Evolutionary conservation across 768 basidiomycete genomes (phyloP), one percentile per base, ranked within the genome.

Genomic region (Kwoniella dendrophila): DNA sequence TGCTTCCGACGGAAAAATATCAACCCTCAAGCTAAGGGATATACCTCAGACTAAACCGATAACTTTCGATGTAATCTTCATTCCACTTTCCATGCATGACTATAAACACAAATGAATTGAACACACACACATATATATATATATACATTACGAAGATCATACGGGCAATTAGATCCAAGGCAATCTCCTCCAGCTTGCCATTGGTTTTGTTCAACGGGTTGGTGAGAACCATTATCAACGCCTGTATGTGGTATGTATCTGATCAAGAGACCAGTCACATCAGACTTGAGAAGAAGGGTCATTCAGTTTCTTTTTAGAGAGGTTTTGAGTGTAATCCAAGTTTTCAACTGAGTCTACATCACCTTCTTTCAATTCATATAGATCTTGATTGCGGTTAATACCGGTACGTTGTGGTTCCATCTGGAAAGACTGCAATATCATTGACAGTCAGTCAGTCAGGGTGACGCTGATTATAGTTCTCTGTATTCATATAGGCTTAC

Each of bases 291-390:
- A 8, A 38, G 8, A 18, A 38, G 36, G 18, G 36, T 54, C 52
- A 32, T 54, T 34, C 1, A 55, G 40, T 12, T 55, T 55, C 40
- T 55, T 27, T 20, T 43, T 55, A 16, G 54, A 55, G 8, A 55
- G 26, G 14, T 55, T 55, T 11, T 24, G 16, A 12, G 54, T 27
- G 30, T 55, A 55, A 32, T 55, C 54, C 27, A 55, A 41, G 29
- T 55, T 43, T 24, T 55, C 54, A 4, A 55, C 33, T 1, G 54
- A 55, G n/a, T 55, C 54, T 1, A 16, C 38, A 6, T 55, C 54
- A n/a, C 30, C 29, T 27, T 54, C 52, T 29, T 41, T 38, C 20
- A 54, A n/a, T 40, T 54, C 52, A 32, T 38, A 54, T 7, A 54
- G 34, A 27, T 49, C 14, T 16, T 26, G 47, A 27, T 2, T 27